These are phyloP conservation scores for Phialophora chinensis DNA, from an alignment of 2,329 filamentous ascomycete species.

Conservation along the genomic window DNA sequence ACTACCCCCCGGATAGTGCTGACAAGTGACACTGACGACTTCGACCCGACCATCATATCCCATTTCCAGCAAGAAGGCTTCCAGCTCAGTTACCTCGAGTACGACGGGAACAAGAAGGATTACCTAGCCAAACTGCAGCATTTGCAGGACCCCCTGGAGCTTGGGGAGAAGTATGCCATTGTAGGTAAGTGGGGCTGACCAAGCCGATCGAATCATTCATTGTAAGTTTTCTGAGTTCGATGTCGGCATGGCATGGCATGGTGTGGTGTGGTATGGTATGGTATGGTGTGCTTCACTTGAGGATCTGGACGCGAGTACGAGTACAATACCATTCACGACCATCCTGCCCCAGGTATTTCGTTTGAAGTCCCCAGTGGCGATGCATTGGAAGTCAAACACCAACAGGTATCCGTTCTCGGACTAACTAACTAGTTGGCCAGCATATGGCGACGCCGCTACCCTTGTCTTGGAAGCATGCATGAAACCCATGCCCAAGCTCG, in stretches of 20 bases:
- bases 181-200: slow-evolving; percentile 56
- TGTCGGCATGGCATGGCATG: background rate
- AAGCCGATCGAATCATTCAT: background rate
- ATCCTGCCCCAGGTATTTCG: background rate
- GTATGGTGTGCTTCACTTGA: background rate
- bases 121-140: slow-evolving; percentile 58
- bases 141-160: slow-evolving; percentile 61
- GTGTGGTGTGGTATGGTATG: background rate
- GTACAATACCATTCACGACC: background rate
- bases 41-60: slow-evolving; percentile 60
- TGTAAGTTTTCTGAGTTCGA: slow-evolving; percentile 2
- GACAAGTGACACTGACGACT: slow-evolving; percentile 46
- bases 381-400: background rate
- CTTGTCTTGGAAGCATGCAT: slow-evolving; percentile 64
- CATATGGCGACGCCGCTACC: slow-evolving; percentile 67
- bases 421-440: slow-evolving; percentile 45
- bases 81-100: slow-evolving; percentile 62
- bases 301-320: background rate
- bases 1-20: slow-evolving; percentile 34
- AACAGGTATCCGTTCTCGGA: background rate
- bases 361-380: background rate
- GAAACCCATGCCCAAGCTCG: slow-evolving; percentile 63
- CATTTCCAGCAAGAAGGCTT: slow-evolving; percentile 68
- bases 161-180: slow-evolving; percentile 66
- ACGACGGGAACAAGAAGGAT: slow-evolving; percentile 58